Percentiles rank a stretch among this genome's conserved stretches.
Conservation (phyloP, 176 grass and related monocot genomes). For the Puccinellia tenuiflora region DNA sequence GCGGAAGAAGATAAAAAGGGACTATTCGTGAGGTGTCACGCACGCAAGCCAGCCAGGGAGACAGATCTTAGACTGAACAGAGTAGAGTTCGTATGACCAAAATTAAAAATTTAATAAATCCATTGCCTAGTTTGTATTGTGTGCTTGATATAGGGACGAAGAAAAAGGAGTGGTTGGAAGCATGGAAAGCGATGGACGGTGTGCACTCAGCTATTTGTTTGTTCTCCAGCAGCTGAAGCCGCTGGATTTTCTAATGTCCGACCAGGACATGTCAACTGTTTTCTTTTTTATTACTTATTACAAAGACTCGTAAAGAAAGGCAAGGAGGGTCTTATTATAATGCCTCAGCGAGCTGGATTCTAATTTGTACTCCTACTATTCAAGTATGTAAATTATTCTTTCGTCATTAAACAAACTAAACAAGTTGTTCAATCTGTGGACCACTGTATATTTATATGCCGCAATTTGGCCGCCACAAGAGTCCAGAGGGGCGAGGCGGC, state of each 20-base stretch:
- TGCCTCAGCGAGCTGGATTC: not conserved
- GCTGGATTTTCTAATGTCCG: not conserved
- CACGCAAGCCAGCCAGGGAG: not conserved
- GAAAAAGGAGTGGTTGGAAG: conserved; percentile 28
- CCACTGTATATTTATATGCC: too few relatives aligned
- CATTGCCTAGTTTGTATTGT: not conserved
- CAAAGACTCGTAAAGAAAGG: not conserved
- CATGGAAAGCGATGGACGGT: conserved; percentile 20
- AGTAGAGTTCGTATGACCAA: not conserved
- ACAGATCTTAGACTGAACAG: conserved; percentile 2
- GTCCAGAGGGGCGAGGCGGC: not conserved
- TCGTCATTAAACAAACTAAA: not conserved
- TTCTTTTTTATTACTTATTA: not conserved
- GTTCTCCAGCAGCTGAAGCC: not conserved
- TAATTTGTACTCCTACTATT: not conserved
- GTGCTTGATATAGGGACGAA: not conserved
- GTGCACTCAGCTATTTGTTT: not conserved
- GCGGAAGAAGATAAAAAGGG: not conserved
- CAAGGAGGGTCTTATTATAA: not conserved
- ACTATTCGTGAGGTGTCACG: not conserved
- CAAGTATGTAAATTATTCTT: not conserved
- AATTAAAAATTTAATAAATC: not conserved
- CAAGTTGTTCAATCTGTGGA: not conserved
- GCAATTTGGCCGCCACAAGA: too few relatives aligned
- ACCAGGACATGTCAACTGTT: not conserved